phyloP scores from a whole-genome alignment of 1,139 yeast species.

The Saccharomyces hybrid region DNA sequence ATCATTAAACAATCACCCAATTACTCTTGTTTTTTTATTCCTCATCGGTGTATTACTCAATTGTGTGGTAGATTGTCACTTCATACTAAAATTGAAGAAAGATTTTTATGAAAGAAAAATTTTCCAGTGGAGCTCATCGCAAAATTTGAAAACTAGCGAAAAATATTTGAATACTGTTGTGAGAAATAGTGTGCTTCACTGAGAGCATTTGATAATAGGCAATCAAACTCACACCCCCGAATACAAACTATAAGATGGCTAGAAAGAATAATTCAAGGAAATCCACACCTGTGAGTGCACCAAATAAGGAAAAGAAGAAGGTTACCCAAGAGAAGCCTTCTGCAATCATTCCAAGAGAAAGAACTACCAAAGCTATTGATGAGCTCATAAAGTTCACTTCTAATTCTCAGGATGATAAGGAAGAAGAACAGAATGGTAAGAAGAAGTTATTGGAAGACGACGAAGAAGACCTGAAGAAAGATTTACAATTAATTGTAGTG shows the following conservation, averaged over 20 bases:
- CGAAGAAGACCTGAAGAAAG: constrained; percentile 43
- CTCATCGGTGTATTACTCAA: no score
- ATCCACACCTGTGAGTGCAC: constrained; percentile 16
- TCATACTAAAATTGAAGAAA: background rate
- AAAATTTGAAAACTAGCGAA: background rate
- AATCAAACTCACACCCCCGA: constrained; percentile 2
- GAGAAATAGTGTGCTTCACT: no score
- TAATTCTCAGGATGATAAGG: constrained; percentile 19
- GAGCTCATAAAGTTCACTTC: constrained; percentile 44
- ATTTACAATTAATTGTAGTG: constrained; percentile 44
- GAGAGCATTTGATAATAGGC: no score
- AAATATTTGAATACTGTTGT: background rate
- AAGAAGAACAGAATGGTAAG: constrained; percentile 30
- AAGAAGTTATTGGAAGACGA: constrained; percentile 42
- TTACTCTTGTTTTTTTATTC: no score
- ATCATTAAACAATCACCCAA: background rate
- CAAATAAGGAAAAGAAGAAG: constrained; percentile 11
- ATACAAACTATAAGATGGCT: background rate
- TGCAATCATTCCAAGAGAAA: constrained; percentile 9
- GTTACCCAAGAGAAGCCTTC: constrained; percentile 16
- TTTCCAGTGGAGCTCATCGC: background rate
- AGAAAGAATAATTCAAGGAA: constrained; percentile 12
- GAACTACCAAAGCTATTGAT: constrained; percentile 39
- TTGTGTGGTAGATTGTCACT: no score
- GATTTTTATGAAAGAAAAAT: no score